Evolutionary conservation across 768 basidiomycete genomes (phyloP).

Genomic region (Hypholoma fasciculare): DNA sequence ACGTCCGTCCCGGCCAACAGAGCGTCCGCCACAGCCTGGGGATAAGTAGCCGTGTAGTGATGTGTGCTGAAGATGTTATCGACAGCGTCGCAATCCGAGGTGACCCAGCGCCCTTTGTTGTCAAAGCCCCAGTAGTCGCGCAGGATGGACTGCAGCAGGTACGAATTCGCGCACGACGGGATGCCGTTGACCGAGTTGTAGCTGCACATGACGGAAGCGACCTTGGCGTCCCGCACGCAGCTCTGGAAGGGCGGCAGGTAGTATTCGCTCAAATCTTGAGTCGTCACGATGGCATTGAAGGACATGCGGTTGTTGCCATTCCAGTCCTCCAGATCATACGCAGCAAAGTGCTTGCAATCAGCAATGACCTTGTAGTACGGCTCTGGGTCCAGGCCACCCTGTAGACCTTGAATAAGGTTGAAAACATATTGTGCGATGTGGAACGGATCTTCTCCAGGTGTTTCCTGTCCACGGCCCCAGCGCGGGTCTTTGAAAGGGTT

Average conservation of each 20-base stretch:
- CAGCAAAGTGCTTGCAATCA: slow-evolving; percentile 63
- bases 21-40: slow-evolving; percentile 49
- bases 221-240: slow-evolving; percentile 62
- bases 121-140: slow-evolving; percentile 52
- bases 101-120: slow-evolving; percentile 52
- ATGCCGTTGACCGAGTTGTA: slow-evolving; percentile 65
- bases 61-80: slow-evolving; percentile 52
- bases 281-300: slow-evolving; percentile 54
- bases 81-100: slow-evolving; percentile 57
- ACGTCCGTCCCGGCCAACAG: slow-evolving; percentile 55
- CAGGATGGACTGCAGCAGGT: slow-evolving; percentile 50
- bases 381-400: slow-evolving; percentile 56
- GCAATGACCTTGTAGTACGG: slow-evolving; percentile 52
- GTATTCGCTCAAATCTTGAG: slow-evolving; percentile 57
- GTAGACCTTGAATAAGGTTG: slow-evolving; percentile 52
- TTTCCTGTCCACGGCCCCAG: slow-evolving; percentile 65
- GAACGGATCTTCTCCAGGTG: slow-evolving; percentile 61
- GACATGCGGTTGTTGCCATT: slow-evolving; percentile 45
- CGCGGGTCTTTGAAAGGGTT: slow-evolving; percentile 63
- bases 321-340: slow-evolving; percentile 61
- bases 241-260: slow-evolving; percentile 57
- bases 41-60: slow-evolving; percentile 42
- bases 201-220: slow-evolving; percentile 61
- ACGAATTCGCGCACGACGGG: slow-evolving; percentile 54
- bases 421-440: slow-evolving; percentile 53